Percentiles rank a stretch among this genome's conserved stretches.
Conservation (phyloP, 2,329 filamentous ascomycete genomes). For the Fusarium nygamai region DNA sequence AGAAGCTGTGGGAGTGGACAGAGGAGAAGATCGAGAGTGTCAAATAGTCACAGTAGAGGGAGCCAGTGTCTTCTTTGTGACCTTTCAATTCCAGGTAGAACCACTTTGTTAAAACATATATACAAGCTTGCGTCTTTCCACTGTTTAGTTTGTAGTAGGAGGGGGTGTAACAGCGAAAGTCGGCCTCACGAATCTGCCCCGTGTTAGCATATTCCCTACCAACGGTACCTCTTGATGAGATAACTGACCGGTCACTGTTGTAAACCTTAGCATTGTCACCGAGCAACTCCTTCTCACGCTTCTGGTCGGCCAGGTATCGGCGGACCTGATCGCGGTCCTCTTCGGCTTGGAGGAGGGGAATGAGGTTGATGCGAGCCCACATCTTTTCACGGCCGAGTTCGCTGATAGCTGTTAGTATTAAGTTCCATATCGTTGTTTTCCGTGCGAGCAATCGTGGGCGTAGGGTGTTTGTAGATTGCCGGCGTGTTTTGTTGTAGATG, state of each 20-base stretch:
- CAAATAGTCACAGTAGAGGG: not conserved
- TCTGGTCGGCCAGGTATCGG: constrained; percentile 85
- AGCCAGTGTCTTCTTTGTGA: constrained; percentile 21
- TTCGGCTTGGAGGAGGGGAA: constrained; percentile 93
- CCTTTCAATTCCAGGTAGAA: constrained; percentile 29
- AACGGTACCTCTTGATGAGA: not conserved
- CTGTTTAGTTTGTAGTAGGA: constrained; percentile 62
- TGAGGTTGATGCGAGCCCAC: constrained; percentile 96
- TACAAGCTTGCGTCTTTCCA: constrained; percentile 31
- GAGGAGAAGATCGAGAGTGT: constrained; percentile 21
- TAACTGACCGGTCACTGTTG: constrained; percentile 82
- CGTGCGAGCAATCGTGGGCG: not conserved
- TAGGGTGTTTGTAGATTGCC: not conserved
- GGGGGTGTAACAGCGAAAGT: constrained; percentile 80
- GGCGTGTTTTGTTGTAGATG: not conserved
- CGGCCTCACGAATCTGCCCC: constrained; percentile 78
- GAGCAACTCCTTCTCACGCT: constrained; percentile 88
- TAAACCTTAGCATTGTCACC: constrained; percentile 88
- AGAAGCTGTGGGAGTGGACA: constrained; percentile 54
- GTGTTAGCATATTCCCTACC: not conserved
- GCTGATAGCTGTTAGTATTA: constrained; percentile 56
- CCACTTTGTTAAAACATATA: constrained; percentile 37
- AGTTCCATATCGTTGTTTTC: too few relatives aligned
- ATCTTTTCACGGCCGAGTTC: constrained; percentile 97
- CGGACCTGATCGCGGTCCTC: constrained; percentile 96